These are phyloP conservation scores for Fraxinus dipetala DNA, from an alignment of 305 asterid genomes.

Conservation along the genomic window DNA sequence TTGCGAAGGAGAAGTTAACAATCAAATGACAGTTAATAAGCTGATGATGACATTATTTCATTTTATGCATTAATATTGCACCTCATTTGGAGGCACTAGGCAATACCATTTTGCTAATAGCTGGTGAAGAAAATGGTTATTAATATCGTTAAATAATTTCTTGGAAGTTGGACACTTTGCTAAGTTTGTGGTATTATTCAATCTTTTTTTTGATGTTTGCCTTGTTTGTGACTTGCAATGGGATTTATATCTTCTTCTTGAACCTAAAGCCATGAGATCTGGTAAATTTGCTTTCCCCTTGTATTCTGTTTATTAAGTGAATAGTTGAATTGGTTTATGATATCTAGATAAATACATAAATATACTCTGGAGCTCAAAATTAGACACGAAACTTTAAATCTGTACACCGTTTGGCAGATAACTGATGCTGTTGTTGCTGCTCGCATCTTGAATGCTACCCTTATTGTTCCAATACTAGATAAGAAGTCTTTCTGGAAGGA, in stretches of 20 bases:
- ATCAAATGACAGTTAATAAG: background rate
- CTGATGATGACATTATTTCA: constrained; percentile 5
- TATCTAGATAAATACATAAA: background rate
- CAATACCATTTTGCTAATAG: background rate
- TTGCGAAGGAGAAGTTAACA: background rate
- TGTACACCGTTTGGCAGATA: constrained; percentile 47
- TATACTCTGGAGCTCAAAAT: constrained; percentile 12
- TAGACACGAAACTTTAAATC: constrained; percentile 18
- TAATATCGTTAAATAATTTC: background rate
- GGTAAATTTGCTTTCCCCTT: background rate
- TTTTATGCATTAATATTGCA: background rate
- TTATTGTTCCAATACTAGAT: constrained; percentile 84
- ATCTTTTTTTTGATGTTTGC: background rate
- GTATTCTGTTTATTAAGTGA: background rate
- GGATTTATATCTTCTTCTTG: background rate
- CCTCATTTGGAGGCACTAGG: background rate
- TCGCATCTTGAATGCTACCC: constrained; percentile 93
- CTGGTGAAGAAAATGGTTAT: background rate
- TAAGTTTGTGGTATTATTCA: background rate
- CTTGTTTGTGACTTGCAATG: background rate
- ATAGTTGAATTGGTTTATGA: background rate
- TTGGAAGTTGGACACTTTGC: background rate
- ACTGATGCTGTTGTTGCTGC: constrained; percentile 99
- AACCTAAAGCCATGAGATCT: background rate
- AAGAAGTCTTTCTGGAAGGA: constrained; percentile 97